phyloP scores from a whole-genome alignment of 495 filamentous ascomycete genomes.

The Echria macrotheca region DNA sequence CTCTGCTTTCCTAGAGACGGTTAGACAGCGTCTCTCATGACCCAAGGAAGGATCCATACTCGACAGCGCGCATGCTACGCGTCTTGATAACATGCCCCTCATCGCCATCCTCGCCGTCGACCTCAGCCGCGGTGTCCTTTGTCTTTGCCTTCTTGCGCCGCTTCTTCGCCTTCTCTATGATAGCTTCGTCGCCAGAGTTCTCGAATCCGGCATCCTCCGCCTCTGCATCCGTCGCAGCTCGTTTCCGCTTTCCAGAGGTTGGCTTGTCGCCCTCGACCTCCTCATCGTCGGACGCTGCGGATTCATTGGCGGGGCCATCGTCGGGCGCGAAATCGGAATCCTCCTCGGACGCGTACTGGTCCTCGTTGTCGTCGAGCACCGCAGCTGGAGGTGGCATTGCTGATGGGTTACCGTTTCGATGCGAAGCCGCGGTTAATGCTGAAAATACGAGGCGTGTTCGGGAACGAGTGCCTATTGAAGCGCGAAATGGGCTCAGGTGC shows the following conservation, averaged over 20 bases:
- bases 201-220: constrained; percentile 44
- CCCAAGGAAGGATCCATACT: constrained; percentile 31
- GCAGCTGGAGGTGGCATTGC: constrained; percentile 17
- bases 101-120: constrained; percentile 54
- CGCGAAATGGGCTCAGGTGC: too few species aligned
- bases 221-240: constrained; percentile 33
- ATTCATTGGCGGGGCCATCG: constrained; percentile 44
- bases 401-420: background rate
- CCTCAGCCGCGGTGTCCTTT: constrained; percentile 39
- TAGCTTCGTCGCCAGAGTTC: constrained; percentile 75
- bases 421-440: too few species aligned
- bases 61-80: constrained; percentile 57
- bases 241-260: constrained; percentile 33
- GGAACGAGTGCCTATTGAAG: too few species aligned
- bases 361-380: constrained; percentile 27
- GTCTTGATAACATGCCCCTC: constrained; percentile 82
- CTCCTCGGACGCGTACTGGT: constrained; percentile 64
- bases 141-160: constrained; percentile 49
- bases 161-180: constrained; percentile 57
- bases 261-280: constrained; percentile 14
- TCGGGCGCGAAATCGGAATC: constrained; percentile 71
- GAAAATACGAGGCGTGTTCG: too few species aligned
- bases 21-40: constrained; percentile 13
- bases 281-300: constrained; percentile 41
- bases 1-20: constrained; percentile 53